Evolutionary conservation across 306 rosid species (phyloP), one percentile per base, ranked within the genome.

Genomic region (Rosa persica): DNA sequence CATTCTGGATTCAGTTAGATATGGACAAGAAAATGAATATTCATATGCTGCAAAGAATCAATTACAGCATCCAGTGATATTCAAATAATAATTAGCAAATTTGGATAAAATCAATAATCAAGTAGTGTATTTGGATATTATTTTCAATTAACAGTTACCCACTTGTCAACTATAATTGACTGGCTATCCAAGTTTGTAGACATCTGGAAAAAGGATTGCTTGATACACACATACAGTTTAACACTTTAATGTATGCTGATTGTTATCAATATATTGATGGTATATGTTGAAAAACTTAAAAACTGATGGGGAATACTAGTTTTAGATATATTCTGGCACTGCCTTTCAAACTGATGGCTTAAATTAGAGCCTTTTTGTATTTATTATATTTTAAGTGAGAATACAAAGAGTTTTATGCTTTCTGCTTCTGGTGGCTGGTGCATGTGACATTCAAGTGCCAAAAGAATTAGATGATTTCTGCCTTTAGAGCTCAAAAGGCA

Each of bases 401-500:
- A 40, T 54, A 39, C 30, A 22, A 55, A 34, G 51, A 13, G 11
- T n/a, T 38, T 73, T 73, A 13, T 48, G 67, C 10, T 40, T 54
- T n/a, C 64, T 36, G 64, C 30, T 54, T 76, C 61, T 12, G 2
- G 6, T 42, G 60, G 38, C 68, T 55, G 9, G 47, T 43, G 55
- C 12, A 10, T 68, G 68, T n/a, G 49, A 36, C 66, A 40, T 42
- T 67, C 30, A 9, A 54, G 19, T 43, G 25, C 36, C 36, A 73
- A 69, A 73, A 6, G 61, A 46, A 19, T 34, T 43, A 19, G 30
- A 76, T 78, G 57, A 39, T 55, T 52, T 46, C 40, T 13, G 16
- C 25, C 27, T 23, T 44, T 43, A 34, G 61, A 55, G 70, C 81
- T 70, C 48, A 57, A 70, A 74, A 25, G 17, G 19, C n/a, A 44